Percentiles rank a stretch among this genome's conserved stretches.
Evolutionary conservation across 208 protist genomes (phyloP).

Genomic region (Trypanosoma congolense): DNA sequence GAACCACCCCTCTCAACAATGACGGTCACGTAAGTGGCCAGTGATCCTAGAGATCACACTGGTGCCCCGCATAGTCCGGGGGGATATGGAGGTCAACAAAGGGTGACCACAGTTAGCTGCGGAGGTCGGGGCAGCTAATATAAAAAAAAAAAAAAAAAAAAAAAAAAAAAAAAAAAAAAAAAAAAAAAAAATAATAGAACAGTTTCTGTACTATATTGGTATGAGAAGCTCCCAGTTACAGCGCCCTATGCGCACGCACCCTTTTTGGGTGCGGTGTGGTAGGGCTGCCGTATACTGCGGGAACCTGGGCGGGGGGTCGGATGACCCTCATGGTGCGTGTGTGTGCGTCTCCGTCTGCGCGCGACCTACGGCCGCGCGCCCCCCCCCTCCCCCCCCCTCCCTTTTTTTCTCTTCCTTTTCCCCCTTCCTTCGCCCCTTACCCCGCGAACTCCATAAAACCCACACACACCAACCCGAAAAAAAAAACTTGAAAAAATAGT

Average conservation of each 20-base stretch:
- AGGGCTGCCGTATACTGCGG: not conserved
- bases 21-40: not conserved
- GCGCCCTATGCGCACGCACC: not conserved
- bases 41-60: not conserved
- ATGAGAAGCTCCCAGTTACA: slow-evolving; percentile 2
- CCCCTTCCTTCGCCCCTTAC: too few species aligned
- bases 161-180: too few species aligned
- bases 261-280: not conserved
- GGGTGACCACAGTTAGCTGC: not conserved
- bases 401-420: too few species aligned
- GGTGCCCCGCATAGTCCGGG: not conserved
- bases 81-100: not conserved
- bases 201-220: slow-evolving; percentile 3
- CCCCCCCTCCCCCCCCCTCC: too few species aligned
- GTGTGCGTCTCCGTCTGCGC: too few species aligned
- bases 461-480: too few species aligned
- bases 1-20: not conserved
- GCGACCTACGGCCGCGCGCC: too few species aligned
- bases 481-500: too few species aligned
- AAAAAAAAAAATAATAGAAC: not conserved
- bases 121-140: not conserved
- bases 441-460: too few species aligned
- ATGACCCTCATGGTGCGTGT: not conserved
- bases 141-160: too few species aligned
- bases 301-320: not conserved